Percentiles rank a stretch among this genome's conserved stretches.
phyloP scores from a whole-genome alignment of 306 rosid genomes.

The Albizia julibrissin region DNA sequence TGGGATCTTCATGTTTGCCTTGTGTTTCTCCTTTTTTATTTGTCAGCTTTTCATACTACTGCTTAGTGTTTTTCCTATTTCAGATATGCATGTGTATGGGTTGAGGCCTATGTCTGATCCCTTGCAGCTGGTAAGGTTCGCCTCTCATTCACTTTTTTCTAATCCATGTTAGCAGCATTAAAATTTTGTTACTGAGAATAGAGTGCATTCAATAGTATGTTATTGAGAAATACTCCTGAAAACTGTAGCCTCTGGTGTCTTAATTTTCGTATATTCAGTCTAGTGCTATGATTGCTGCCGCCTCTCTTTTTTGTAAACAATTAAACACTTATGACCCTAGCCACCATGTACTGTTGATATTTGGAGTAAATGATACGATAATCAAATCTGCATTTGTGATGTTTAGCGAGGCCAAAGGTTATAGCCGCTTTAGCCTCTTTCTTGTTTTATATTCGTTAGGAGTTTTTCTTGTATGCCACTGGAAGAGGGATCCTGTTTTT shows the following conservation, averaged over 20 bases:
- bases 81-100: constrained; percentile 57
- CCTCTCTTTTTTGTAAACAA: not conserved
- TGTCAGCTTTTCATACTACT: constrained; percentile 1
- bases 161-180: constrained; percentile 15
- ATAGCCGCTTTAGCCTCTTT: constrained; percentile 14
- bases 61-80: constrained; percentile 24
- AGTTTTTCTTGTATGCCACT: constrained; percentile 25
- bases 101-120: constrained; percentile 64
- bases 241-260: not conserved
- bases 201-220: not conserved
- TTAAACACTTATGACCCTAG: not conserved
- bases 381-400: constrained; percentile 21
- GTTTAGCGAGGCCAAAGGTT: not conserved
- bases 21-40: not conserved
- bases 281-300: not conserved
- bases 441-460: constrained; percentile 19
- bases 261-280: constrained; percentile 13
- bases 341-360: not conserved
- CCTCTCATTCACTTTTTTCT: not conserved
- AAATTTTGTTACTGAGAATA: constrained; percentile 12
- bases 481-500: constrained; percentile 18
- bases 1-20: not conserved
- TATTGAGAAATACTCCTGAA: not conserved
- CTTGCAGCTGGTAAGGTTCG: constrained; percentile 78
- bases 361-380: not conserved